Evolutionary conservation across 2,329 filamentous ascomycete species (phyloP).

Genomic region (Akanthomyces dipterigenus): DNA sequence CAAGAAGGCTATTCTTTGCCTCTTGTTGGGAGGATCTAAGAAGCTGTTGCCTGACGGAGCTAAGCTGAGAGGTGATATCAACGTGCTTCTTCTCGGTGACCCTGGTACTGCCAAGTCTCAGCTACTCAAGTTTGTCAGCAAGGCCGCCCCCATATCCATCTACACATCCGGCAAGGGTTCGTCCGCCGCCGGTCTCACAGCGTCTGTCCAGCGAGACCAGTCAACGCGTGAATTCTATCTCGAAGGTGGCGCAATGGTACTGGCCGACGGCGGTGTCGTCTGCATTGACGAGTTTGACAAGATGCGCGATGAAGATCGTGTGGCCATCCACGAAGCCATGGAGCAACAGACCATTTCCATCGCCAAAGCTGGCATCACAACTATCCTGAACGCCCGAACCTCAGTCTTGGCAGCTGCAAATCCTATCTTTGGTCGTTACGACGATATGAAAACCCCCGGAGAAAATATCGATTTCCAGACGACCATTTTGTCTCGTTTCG

Average conservation of each 20-base stretch:
- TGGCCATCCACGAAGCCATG: constrained; percentile 99
- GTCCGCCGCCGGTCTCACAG: constrained; percentile 92
- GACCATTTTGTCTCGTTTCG: constrained; percentile 94
- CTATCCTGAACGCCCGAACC: constrained; percentile 91
- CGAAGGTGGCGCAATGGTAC: constrained; percentile 96
- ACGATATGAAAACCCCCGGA: constrained; percentile 93
- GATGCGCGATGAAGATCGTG: constrained; percentile 96
- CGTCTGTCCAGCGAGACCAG: constrained; percentile 89
- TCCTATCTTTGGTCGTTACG: constrained; percentile 94
- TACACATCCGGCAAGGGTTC: constrained; percentile 99
- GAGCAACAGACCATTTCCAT: constrained; percentile 99
- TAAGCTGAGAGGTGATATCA: constrained; percentile 96
- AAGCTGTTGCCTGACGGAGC: constrained; percentile 97
- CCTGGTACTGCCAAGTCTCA: constrained; percentile 98
- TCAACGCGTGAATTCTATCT: constrained; percentile 94
- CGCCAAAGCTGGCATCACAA: constrained; percentile 96
- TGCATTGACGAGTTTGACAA: constrained; percentile 99
- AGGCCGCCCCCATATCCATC: constrained; percentile 91
- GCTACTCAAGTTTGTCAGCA: constrained; percentile 93
- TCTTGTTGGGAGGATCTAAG: constrained; percentile 90
- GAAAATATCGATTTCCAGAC: constrained; percentile 99
- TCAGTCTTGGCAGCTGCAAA: constrained; percentile 95
- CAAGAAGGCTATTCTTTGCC: constrained; percentile 92
- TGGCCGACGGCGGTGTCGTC: constrained; percentile 92
- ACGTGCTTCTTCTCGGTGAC: constrained; percentile 91